Base-by-base conservation (phyloP, 768 basidiomycete genomes). In the Pilatotrama ljubarskyi region DNA sequence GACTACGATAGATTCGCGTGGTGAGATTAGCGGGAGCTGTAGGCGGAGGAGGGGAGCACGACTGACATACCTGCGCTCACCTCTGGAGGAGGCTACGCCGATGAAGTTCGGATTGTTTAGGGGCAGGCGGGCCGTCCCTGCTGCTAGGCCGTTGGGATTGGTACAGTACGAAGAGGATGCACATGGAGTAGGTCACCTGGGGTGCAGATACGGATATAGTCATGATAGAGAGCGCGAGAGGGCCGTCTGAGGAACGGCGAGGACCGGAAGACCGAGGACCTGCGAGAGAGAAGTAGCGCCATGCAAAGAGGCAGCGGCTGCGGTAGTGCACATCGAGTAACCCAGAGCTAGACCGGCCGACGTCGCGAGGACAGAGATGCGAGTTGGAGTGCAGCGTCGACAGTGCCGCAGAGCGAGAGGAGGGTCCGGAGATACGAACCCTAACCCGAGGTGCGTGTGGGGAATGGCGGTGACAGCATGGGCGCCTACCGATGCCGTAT, bases 71-170 rank as follows among this genome's bases (percentile, higher is more conserved):
- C 81, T 80, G 73, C 91, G 78, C 67, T 86, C 87, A 41, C 92
- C 92, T 43, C 93, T 81, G 20, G 89, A 89, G 58, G 81, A 86
- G 6, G 85, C 84, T 35, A 88, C 79, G 13, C 92, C 91, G 56
- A 93, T 86, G 49, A 93, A 80, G 65, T 90, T 91, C 1, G 90
- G 85, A 24, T 90, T 90, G 36, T 81, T 79, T 29, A 94, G 75
- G 50, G 89, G 89, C 37, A 94, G 75, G 60, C 92, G 83, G 25
- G 83, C 79, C 46, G 79, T 76, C 25, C 88, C 88, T 53, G 82
- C 88, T 87, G 64, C 51, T 53, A 32, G 15, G 15, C 20, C n/a
- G 24, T 20, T 29, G n/a, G 57, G 44, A 60, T 70, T 55, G 65
- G 50, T 62, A 41, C 20, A 26, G 25, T 8, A 18, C 24, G 41